Conservation (phyloP, 441 rosid species). For the Oxalis stricta region DNA sequence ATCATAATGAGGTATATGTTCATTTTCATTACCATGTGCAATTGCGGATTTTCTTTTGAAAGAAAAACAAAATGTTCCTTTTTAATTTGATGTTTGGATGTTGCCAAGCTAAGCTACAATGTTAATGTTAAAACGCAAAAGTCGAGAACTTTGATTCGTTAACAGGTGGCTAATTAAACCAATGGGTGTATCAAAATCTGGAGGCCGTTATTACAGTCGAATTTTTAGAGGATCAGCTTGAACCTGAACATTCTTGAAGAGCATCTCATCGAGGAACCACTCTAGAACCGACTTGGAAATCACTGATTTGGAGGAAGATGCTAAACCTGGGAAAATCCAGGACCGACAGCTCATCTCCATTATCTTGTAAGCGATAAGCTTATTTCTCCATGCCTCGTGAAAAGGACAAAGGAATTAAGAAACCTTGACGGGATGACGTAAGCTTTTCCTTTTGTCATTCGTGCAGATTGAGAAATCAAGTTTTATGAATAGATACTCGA, state of each 20-base stretch:
- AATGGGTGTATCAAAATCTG: conserved; percentile 80
- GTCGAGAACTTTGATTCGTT: conserved; percentile 5
- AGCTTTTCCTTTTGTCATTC: conserved; percentile 14
- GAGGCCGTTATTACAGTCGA: conserved; percentile 83
- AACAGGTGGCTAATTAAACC: conserved; percentile 73
- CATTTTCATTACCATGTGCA: not conserved
- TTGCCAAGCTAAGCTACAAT: no score
- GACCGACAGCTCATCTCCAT: conserved; percentile 19
- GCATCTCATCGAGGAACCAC: conserved; percentile 30
- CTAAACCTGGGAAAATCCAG: conserved; percentile 24
- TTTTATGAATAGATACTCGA: conserved; percentile 5
- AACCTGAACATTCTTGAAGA: conserved; percentile 50
- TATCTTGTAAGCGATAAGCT: conserved; percentile 29
- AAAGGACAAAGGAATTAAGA: conserved; percentile 75
- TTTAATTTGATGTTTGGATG: no score
- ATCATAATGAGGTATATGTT: conserved; percentile 68
- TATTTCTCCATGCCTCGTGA: conserved; percentile 59
- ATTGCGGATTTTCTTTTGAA: no score
- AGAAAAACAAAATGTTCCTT: no score
- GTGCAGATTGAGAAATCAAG: not conserved
- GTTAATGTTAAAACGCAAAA: no score
- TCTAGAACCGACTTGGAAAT: conserved; percentile 23
- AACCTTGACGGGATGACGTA: conserved; percentile 90
- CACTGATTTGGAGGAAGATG: conserved; percentile 63
- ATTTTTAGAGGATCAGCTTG: conserved; percentile 82